Percentiles rank a stretch among this genome's conserved stretches.
These are phyloP conservation scores for Hibiscus syriacus DNA, from an alignment of 345 rosid genomes.

Conservation along the genomic window DNA sequence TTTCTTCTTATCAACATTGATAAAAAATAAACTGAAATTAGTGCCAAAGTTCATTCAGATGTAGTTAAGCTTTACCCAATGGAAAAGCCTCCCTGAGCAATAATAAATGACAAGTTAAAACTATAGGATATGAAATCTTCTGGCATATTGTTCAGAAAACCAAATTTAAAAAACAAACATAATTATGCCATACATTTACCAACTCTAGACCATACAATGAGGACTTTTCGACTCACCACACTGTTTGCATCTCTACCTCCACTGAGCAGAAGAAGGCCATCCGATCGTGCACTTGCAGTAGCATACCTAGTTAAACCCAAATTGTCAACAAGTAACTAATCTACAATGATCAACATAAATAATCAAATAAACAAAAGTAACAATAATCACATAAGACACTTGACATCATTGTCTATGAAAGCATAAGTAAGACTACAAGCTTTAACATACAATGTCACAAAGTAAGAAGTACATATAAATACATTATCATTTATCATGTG, in stretches of 20 bases:
- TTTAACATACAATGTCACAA: neutral
- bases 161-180: neutral
- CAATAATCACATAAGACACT: neutral
- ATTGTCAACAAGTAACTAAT: slow-evolving; percentile 13
- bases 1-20: neutral
- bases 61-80: neutral
- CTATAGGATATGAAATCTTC: neutral
- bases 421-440: neutral
- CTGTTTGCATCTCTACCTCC: slow-evolving; percentile 97
- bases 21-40: neutral
- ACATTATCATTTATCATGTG: neutral
- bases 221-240: slow-evolving; percentile 54
- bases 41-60: neutral
- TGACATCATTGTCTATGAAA: neutral
- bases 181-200: neutral
- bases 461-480: neutral
- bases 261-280: slow-evolving; percentile 98
- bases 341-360: neutral
- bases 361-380: neutral
- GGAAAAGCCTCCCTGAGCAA: neutral
- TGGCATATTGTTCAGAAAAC: neutral
- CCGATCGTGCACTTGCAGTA: slow-evolving; percentile 98
- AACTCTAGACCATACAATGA: slow-evolving; percentile 1
- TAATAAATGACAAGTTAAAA: neutral
- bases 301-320: slow-evolving; percentile 67